Base-by-base conservation (phyloP, 2,329 filamentous ascomycete genomes). In the Thelonectria olida region DNA sequence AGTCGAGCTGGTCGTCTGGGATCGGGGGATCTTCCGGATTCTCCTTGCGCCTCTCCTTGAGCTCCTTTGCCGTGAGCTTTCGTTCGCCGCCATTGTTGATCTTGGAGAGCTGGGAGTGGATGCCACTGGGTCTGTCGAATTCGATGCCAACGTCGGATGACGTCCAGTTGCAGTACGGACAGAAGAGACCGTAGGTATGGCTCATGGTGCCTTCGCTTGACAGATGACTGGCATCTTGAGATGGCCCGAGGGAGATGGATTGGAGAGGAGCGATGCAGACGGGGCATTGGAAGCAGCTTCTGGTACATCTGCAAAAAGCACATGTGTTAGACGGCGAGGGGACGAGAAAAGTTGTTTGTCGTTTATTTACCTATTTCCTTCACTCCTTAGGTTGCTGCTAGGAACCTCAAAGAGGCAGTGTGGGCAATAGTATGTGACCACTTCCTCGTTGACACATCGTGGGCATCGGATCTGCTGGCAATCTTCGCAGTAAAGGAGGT, bases 381-480 rank as follows among this genome's bases (percentile, higher is more conserved):
- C 96, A 70, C 90, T 92, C 78, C 95, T 93, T 45, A 98, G 88
- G 73, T 93, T 93, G 73, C 92, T 97, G 76, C 92, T 97, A 5
- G 95, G 93, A 28, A 97, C 95, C 78, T 99, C 96, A 73, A 99
- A 98, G 58, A 99, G 80, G 75, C 96, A 99, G 75, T 89, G 95
- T 5, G 96, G 96, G 73, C 96, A 99, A 78, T 92, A 99, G 84
- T 93, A 97, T 54, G 92, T 96, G 48, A 97, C 89, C 56, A 97
- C 93, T 79, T 99, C 96, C 75, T 99, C 96, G 48, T 90, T 87
- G 54, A 96, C 92, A 74, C 96, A 99, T 79, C 93, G 85, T 6
- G 93, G 92, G 75, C 96, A 99, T 68, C 96, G 91, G 64, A 98
- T 97, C 78, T 97, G 91, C 75, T 97, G 93, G 77, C 96, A 99